phyloP scores from a whole-genome alignment of 805 yeast genomes.

The Metschnikowia rubicola region DNA sequence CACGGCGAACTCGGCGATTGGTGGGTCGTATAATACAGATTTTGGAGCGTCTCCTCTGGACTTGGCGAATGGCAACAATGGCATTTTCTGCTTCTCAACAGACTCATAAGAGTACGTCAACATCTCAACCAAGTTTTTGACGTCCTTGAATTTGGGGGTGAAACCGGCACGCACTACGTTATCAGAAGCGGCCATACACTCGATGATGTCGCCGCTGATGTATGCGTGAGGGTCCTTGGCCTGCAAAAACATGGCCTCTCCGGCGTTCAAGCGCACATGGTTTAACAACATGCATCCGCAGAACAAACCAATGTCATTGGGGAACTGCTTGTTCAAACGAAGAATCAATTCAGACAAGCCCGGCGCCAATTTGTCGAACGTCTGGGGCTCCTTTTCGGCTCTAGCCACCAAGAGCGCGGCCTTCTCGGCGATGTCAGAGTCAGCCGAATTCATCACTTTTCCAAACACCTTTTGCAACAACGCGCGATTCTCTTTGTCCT shows the following conservation, averaged over 20 bases:
- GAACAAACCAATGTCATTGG: conserved; percentile 89
- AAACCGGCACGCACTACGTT: conserved; percentile 98
- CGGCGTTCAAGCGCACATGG: conserved; percentile 76
- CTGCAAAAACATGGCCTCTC: conserved; percentile 94
- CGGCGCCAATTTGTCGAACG: conserved; percentile 46
- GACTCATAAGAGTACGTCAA: conserved; percentile 86
- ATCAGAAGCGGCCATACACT: conserved; percentile 99
- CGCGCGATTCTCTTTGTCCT: conserved; percentile 56
- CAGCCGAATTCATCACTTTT: conserved; percentile 80
- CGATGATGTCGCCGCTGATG: conserved; percentile 94
- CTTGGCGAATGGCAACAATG: conserved; percentile 53
- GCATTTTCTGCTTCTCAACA: conserved; percentile 92
- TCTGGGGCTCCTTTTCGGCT: conserved; percentile 55
- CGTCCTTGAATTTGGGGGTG: conserved; percentile 99
- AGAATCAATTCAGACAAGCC: conserved; percentile 70
- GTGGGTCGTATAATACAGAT: conserved; percentile 82
- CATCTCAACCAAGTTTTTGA: conserved; percentile 81
- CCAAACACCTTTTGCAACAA: conserved; percentile 74
- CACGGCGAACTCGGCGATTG: conserved; percentile 95
- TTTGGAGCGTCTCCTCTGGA: conserved; percentile 59
- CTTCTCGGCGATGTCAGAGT: conserved; percentile 48
- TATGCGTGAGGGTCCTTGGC: conserved; percentile 99
- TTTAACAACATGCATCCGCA: conserved; percentile 93
- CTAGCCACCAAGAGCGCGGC: conserved; percentile 67
- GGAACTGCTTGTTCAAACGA: conserved; percentile 83